These are phyloP conservation scores for Thuja plicata DNA, from an alignment of 83 land plant species.

Conservation along the genomic window DNA sequence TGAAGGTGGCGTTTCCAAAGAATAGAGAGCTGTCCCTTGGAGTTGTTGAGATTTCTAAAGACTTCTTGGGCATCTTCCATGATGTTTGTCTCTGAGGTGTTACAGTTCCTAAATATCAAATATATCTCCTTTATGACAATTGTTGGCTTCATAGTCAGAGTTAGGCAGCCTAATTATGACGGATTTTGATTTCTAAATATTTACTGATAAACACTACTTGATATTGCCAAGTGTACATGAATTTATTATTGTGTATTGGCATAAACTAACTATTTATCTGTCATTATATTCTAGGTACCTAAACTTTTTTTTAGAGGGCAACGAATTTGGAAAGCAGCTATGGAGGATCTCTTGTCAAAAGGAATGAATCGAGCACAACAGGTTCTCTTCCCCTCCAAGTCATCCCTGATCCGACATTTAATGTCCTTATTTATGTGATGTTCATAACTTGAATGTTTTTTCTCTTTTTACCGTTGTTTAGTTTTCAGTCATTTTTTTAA, in stretches of 20 bases:
- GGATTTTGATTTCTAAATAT: not conserved
- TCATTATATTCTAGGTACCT: conserved; percentile 12
- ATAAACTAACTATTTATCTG: not conserved
- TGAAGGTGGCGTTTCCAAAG: not conserved
- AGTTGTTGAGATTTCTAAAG: too few relatives aligned
- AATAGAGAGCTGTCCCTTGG: not conserved
- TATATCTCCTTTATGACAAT: not conserved
- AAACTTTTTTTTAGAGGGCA: conserved; percentile 72
- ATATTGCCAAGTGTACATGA: not conserved
- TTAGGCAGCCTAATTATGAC: not conserved
- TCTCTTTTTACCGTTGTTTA: not conserved
- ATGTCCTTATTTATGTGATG: not conserved
- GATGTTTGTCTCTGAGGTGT: not conserved
- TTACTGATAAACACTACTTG: not conserved
- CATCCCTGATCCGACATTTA: not conserved
- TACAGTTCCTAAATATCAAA: not conserved
- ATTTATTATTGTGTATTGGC: not conserved
- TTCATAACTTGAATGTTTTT: not conserved
- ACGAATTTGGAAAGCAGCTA: conserved; percentile 74
- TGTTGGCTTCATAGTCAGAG: not conserved
- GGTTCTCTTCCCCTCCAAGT: conserved; percentile 28
- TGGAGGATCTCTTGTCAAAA: conserved; percentile 70
- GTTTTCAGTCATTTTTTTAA: not conserved
- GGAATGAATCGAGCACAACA: conserved; percentile 60
- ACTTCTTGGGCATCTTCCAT: too few relatives aligned